Percentiles rank a stretch among this genome's conserved stretches.
Evolutionary conservation across 495 filamentous ascomycete species (phyloP).

Genomic region (Tuber calosporum): DNA sequence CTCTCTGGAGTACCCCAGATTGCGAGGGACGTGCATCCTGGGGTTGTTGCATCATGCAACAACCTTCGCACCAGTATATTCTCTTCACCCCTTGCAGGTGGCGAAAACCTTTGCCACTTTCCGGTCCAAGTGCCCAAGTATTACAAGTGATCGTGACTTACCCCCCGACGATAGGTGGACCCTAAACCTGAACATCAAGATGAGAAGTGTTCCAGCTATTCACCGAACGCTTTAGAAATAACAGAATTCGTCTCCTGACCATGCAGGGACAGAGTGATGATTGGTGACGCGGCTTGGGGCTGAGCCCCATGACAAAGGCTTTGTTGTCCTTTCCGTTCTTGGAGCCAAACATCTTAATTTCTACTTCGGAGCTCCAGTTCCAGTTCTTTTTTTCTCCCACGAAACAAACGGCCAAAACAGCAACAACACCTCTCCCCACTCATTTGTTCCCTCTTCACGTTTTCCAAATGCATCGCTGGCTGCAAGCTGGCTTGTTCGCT

Average conservation of each 20-base stretch:
- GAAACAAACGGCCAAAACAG: neutral
- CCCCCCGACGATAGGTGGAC: neutral
- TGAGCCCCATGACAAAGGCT: conserved; percentile 27
- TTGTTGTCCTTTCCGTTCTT: conserved; percentile 9
- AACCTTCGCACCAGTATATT: no score
- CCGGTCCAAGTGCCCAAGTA: neutral
- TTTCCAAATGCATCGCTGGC: conserved; percentile 21
- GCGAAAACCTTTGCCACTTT: no score
- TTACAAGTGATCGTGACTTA: neutral
- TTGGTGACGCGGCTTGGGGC: conserved; percentile 1
- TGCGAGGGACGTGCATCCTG: no score
- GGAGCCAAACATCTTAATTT: neutral
- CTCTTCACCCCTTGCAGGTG: no score
- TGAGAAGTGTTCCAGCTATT: neutral
- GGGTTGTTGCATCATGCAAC: no score
- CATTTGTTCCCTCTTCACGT: neutral
- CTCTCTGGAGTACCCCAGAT: no score
- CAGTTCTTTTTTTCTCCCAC: neutral
- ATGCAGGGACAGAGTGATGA: neutral
- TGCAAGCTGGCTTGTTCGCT: conserved; percentile 30
- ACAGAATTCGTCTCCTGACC: neutral
- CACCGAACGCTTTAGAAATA: neutral
- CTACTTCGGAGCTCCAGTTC: neutral
- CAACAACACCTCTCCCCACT: neutral
- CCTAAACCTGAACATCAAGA: neutral